A percentile compares a stretch with the other conserved stretches of the same genome.
Conservation (phyloP, 495 filamentous ascomycete species). For the Aspergillus egyptiacus region DNA sequence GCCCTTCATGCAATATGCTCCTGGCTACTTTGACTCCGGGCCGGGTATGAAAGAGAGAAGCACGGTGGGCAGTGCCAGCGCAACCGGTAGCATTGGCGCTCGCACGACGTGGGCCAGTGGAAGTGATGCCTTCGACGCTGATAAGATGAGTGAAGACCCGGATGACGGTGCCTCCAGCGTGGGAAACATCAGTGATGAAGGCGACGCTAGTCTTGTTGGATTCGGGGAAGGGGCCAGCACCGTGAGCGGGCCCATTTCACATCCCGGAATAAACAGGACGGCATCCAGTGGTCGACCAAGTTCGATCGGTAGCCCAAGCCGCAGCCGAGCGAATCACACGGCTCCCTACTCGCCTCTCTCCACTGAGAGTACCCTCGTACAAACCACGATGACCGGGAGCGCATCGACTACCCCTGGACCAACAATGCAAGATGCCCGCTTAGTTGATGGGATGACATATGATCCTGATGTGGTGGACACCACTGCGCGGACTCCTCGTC, state of each 20-base stretch:
- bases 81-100: conserved; percentile 66
- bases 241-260: conserved; percentile 64
- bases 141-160: conserved; percentile 67
- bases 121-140: conserved; percentile 56
- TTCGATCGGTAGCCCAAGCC: conserved; percentile 32
- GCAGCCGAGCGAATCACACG: conserved; percentile 23
- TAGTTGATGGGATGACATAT: conserved; percentile 53
- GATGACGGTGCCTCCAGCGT: conserved; percentile 57
- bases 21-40: conserved; percentile 66
- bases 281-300: conserved; percentile 32
- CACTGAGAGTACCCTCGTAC: conserved; percentile 28
- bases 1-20: conserved; percentile 24
- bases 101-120: conserved; percentile 69
- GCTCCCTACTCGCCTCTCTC: conserved; percentile 13
- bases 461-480: conserved; percentile 50
- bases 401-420: conserved; percentile 37
- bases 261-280: conserved; percentile 25
- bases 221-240: conserved; percentile 87
- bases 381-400: conserved; percentile 18
- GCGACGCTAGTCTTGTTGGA: conserved; percentile 66
- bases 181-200: conserved; percentile 75
- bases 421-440: conserved; percentile 41
- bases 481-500: conserved; percentile 39
- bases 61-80: conserved; percentile 81
- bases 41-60: conserved; percentile 60